Base-by-base conservation (phyloP, 2,329 filamentous ascomycete species). In the Rutstroemia sp. region DNA sequence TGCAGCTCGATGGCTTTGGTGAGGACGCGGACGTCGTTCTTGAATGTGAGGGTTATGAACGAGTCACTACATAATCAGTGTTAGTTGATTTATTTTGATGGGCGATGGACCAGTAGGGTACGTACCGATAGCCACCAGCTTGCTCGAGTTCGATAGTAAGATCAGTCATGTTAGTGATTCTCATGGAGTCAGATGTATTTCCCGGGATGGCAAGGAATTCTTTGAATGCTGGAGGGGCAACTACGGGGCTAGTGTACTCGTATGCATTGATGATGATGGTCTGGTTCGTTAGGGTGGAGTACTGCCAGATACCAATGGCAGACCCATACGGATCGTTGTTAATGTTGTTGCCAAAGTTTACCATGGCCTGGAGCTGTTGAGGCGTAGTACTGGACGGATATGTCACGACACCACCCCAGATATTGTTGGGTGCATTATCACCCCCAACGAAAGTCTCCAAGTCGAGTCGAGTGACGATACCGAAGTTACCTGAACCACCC, bases 381-480 rank as follows among this genome's bases (percentile, higher is more conserved):
- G 42, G 14, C n/a, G 42, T 47, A 53, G 51, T 39, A 37, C 30
- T 53, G 21, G 7, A 27, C 37, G 51, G 42, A 19, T 27, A 16
- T 48, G 51, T 48, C 2, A 46, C 27, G 34, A 39, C 34, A 47
- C 59, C 61, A 12, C 58, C 60, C 60, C 57, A 61, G 41, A 58
- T 39, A 5, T 42, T 48, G 14, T 49, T 48, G 16, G 52, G 37
- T 7, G 45, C 39, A 8, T 45, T 38, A 10, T 42, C 42, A 25
- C 52, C 51, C 23, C 51, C 47, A 16, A 48, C 34, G 37, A 56
- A 71, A 0, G 73, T 73, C 60, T 74, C 67, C 12, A 80, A 64
- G 16, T 73, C 65, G 61, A 76, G 78, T 12, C 70, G 69, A 9
- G 76, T 77, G 16, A 79, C 73, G 56, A 79, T 72, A 44, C 79